Evolutionary conservation across 2,329 filamentous ascomycete species (phyloP).

Genomic region (Xylaria sp.): DNA sequence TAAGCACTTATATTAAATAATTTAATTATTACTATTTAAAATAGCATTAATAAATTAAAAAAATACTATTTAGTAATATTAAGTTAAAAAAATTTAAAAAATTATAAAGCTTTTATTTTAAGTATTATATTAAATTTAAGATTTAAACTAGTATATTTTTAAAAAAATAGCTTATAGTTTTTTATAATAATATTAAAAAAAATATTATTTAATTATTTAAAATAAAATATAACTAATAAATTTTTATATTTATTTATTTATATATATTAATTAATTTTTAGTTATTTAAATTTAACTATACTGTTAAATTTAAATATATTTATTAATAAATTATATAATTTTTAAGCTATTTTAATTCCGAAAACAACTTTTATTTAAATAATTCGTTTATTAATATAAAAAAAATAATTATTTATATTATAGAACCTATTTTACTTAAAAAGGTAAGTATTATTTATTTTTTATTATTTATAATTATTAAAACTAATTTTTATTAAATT

Average conservation of each 20-base stretch:
- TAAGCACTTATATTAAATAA: background rate
- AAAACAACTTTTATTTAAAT: background rate
- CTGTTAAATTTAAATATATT: background rate
- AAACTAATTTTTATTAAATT: background rate
- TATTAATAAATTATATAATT: background rate
- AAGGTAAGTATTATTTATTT: no score
- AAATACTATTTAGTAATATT: background rate
- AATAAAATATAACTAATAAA: background rate
- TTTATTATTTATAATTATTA: background rate
- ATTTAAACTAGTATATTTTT: conserved; percentile 3
- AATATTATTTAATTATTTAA: background rate
- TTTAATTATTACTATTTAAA: no score
- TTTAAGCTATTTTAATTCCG: background rate
- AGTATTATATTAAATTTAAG: background rate
- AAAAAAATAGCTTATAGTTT: background rate
- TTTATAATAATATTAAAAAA: background rate
- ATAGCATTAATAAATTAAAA: background rate
- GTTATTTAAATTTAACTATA: background rate
- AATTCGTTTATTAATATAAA: background rate
- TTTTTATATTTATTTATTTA: background rate
- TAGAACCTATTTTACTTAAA: background rate
- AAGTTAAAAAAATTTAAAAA: background rate
- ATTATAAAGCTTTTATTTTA: background rate
- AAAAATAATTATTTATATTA: background rate
- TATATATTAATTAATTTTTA: background rate